Evolutionary conservation across 2,329 filamentous ascomycete genomes (phyloP).

Genomic region (Pseudomassariella vexata): DNA sequence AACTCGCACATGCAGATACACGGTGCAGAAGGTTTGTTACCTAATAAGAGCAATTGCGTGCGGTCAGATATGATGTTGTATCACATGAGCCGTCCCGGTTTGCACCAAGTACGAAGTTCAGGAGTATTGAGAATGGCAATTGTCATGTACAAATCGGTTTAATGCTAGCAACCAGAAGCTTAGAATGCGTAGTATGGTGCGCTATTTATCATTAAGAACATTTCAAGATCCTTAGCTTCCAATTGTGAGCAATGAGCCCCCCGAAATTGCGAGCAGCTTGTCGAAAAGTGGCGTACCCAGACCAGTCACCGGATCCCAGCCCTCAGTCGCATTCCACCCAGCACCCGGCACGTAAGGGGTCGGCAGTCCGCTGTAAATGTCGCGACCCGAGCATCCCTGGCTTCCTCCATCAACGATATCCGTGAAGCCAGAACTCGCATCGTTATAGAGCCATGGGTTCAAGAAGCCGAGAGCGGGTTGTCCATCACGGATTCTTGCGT

Average conservation of each 20-base stretch:
- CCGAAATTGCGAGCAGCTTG: constrained; percentile 23
- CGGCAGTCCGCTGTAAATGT: constrained; percentile 18
- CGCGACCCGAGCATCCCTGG: constrained; percentile 25
- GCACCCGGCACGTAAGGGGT: constrained; percentile 24
- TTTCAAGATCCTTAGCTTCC: constrained; percentile 19
- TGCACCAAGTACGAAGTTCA: too few species aligned
- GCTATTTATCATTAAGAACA: too few species aligned
- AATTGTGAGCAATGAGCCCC: constrained; percentile 8
- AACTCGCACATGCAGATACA: too few species aligned
- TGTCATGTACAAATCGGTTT: too few species aligned
- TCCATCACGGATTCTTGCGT: constrained; percentile 50
- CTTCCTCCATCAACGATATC: constrained; percentile 29
- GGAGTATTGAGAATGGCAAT: too few species aligned
- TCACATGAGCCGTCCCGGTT: too few species aligned
- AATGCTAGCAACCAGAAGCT: too few species aligned
- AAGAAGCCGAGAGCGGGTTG: constrained; percentile 51
- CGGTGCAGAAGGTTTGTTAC: too few species aligned
- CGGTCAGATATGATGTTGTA: too few species aligned
- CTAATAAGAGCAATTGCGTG: too few species aligned
- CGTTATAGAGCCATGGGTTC: constrained; percentile 54
- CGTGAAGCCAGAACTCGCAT: constrained; percentile 22
- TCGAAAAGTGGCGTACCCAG: constrained; percentile 38
- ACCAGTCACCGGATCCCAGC: constrained; percentile 42
- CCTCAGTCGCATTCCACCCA: constrained; percentile 33
- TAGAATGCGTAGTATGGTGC: too few species aligned